A percentile compares a stretch with the other conserved stretches of the same genome.
Evolutionary conservation across 805 yeast species (phyloP).

Genomic region (Soucietia sequanensis): DNA sequence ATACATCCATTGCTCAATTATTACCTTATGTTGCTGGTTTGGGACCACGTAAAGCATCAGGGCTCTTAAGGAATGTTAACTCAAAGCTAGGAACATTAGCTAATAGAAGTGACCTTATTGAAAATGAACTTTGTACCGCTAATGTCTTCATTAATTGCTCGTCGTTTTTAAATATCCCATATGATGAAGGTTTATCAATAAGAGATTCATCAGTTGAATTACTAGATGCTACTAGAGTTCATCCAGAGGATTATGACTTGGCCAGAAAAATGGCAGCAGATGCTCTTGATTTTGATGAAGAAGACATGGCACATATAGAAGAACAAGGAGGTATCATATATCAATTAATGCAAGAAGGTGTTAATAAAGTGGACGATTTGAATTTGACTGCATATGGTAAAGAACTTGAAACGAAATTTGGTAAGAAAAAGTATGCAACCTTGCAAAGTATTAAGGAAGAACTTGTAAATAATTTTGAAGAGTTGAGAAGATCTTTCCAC

Average conservation of each 20-base stretch:
- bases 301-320: conserved; percentile 77
- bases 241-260: conserved; percentile 95
- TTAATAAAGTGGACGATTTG: conserved; percentile 75
- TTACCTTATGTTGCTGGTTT: conserved; percentile 85
- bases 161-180: conserved; percentile 79
- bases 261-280: conserved; percentile 98
- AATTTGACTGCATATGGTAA: conserved; percentile 90
- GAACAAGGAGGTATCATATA: conserved; percentile 80
- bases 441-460: conserved; percentile 84
- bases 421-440: conserved; percentile 73
- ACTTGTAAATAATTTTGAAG: conserved; percentile 83
- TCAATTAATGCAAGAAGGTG: conserved; percentile 69
- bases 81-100: conserved; percentile 54
- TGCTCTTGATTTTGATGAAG: conserved; percentile 94
- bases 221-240: conserved; percentile 93
- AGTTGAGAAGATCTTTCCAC: conserved; percentile 73
- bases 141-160: conserved; percentile 89
- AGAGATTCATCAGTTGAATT: conserved; percentile 70
- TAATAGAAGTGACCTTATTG: conserved; percentile 78
- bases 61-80: conserved; percentile 78
- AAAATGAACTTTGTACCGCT: conserved; percentile 74
- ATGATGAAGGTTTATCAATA: conserved; percentile 50
- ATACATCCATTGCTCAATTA: conserved; percentile 64
- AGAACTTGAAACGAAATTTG: conserved; percentile 72
- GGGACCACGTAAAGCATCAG: conserved; percentile 94